Conservation (phyloP, 2,329 filamentous ascomycete genomes). For the Claviceps sorghi region DNA sequence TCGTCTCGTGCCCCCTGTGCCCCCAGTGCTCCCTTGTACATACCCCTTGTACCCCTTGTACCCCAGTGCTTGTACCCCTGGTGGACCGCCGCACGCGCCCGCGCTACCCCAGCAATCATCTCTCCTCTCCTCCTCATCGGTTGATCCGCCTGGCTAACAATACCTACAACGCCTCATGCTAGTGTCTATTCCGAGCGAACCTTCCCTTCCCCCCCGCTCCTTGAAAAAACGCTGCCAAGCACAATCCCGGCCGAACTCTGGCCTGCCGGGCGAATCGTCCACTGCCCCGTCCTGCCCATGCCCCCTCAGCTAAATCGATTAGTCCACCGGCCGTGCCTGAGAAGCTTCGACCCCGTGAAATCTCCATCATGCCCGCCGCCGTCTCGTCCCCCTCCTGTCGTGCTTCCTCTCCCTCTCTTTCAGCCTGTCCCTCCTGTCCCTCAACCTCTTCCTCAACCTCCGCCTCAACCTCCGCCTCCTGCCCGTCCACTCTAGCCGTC, state of each 20-base stretch:
- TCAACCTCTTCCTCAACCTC: neutral
- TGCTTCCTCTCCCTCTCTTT: neutral
- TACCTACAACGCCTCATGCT: neutral
- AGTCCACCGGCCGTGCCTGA: neutral
- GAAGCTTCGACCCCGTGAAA: conserved; percentile 3
- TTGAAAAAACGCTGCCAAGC: too few species aligned
- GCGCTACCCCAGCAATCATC: neutral
- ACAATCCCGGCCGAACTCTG: neutral
- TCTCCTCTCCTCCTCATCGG: too few species aligned
- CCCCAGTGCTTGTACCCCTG: too few species aligned
- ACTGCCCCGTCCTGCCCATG: neutral
- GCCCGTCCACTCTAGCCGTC: neutral
- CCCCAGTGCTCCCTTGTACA: neutral
- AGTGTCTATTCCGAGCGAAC: neutral
- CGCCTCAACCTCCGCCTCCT: neutral
- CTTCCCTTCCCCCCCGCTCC: too few species aligned
- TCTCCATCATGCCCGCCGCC: conserved; percentile 7
- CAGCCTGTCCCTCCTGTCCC: neutral
- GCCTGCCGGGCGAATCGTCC: neutral
- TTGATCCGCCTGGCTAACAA: neutral
- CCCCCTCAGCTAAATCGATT: neutral
- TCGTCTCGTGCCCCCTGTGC: neutral
- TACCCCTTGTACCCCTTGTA: too few species aligned
- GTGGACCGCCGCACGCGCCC: neutral
- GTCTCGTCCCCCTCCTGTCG: neutral